These are phyloP conservation scores for Yamadazyma taylorii DNA, from an alignment of 1,139 yeast species.

Conservation along the genomic window DNA sequence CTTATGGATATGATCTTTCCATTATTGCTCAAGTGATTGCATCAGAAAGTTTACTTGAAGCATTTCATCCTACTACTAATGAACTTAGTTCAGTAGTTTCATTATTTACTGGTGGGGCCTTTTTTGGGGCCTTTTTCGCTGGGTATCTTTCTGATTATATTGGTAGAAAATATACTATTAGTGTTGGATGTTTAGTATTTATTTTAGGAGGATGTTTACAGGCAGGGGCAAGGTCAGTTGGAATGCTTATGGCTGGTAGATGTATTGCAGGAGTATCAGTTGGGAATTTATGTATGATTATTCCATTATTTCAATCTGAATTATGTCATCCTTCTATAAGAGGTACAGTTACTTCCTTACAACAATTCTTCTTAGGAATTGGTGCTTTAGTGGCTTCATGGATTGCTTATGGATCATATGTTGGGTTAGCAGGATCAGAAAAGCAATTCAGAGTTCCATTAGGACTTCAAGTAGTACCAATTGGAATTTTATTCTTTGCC, in stretches of 20 bases:
- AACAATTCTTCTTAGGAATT: slow-evolving; percentile 24
- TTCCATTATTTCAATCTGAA: slow-evolving; percentile 23
- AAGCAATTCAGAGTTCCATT: slow-evolving; percentile 22
- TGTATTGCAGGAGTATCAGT: slow-evolving; percentile 25
- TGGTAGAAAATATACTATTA: slow-evolving; percentile 22
- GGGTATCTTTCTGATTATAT: slow-evolving; percentile 18
- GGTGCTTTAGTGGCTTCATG: slow-evolving; percentile 27
- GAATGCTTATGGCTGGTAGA: slow-evolving; percentile 25
- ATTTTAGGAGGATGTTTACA: slow-evolving; percentile 26
- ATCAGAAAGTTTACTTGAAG: slow-evolving; percentile 19
- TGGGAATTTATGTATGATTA: slow-evolving; percentile 21
- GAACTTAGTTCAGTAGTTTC: slow-evolving; percentile 27
- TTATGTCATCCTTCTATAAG: slow-evolving; percentile 25
- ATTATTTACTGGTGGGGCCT: slow-evolving; percentile 29
- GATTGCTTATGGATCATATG: slow-evolving; percentile 25
- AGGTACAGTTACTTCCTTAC: slow-evolving; percentile 23
- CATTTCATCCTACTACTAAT: slow-evolving; percentile 19
- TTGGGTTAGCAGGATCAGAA: slow-evolving; percentile 18
- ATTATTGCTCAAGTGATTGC: slow-evolving; percentile 27
- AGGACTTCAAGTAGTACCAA: slow-evolving; percentile 21
- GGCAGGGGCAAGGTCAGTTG: slow-evolving; percentile 20
- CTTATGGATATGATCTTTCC: slow-evolving; percentile 26
- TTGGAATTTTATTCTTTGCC: slow-evolving; percentile 18
- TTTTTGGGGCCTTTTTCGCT: slow-evolving; percentile 25
- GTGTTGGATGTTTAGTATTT: slow-evolving; percentile 19